phyloP scores from a whole-genome alignment of 768 basidiomycete genomes.

The Boletus reticuloceps region DNA sequence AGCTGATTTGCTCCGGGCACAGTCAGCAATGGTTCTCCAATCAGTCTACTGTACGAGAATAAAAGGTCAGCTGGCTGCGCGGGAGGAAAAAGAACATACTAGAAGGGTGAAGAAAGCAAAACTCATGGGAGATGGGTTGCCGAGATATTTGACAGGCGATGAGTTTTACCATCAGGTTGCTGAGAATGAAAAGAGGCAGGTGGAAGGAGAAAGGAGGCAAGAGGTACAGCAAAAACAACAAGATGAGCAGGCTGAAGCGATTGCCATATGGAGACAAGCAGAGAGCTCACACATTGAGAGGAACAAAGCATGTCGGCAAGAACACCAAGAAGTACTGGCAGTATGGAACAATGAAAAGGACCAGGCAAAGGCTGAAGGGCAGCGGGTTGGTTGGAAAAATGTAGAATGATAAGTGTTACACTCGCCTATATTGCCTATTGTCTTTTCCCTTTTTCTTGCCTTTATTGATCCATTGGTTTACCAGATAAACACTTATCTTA shows the following conservation, averaged over 20 bases:
- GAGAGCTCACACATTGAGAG: not conserved
- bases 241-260: not conserved
- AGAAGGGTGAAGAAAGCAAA: constrained; percentile 6
- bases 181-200: not conserved
- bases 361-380: not conserved
- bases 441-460: too few relatives aligned
- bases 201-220: not conserved
- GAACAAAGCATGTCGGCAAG: not conserved
- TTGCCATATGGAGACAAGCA: not conserved
- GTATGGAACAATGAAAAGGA: not conserved
- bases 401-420: too few relatives aligned
- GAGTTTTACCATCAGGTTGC: constrained; percentile 15
- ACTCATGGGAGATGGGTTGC: constrained; percentile 19
- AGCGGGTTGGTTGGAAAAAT: too few relatives aligned
- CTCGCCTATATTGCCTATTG: too few relatives aligned
- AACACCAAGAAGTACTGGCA: not conserved
- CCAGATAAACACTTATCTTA: too few relatives aligned
- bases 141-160: constrained; percentile 20
- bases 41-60: constrained; percentile 12
- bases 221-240: not conserved
- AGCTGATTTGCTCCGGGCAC: too few relatives aligned
- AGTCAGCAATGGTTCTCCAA: too few relatives aligned
- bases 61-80: constrained; percentile 12
- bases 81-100: constrained; percentile 12
- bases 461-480: too few relatives aligned